phyloP scores from a whole-genome alignment of 805 yeast species.

The Pichia rugopelliculosa region DNA sequence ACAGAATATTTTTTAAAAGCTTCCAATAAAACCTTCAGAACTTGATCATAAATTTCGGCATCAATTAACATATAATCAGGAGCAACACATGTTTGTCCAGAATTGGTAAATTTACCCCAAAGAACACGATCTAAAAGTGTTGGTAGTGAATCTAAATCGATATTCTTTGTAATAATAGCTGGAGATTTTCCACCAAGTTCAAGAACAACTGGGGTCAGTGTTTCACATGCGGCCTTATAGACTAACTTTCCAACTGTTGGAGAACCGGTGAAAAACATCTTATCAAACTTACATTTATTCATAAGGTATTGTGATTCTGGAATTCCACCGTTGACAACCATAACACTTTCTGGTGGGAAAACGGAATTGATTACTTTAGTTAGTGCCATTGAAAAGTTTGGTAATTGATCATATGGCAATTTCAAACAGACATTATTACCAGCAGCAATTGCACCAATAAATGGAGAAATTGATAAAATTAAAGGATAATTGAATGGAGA shows the following conservation, averaged over 20 bases:
- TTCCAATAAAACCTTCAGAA: slow-evolving; percentile 14
- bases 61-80: slow-evolving; percentile 79
- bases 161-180: slow-evolving; percentile 39
- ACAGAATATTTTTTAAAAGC: slow-evolving; percentile 33
- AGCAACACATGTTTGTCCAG: slow-evolving; percentile 90
- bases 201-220: slow-evolving; percentile 68
- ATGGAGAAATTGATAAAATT: slow-evolving; percentile 51
- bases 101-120: slow-evolving; percentile 73
- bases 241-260: slow-evolving; percentile 68
- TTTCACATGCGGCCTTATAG: slow-evolving; percentile 76
- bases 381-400: slow-evolving; percentile 49
- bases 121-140: slow-evolving; percentile 51
- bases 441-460: slow-evolving; percentile 75
- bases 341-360: slow-evolving; percentile 49
- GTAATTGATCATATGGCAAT: slow-evolving; percentile 62
- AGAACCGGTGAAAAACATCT: slow-evolving; percentile 83
- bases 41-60: slow-evolving; percentile 41
- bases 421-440: slow-evolving; percentile 78
- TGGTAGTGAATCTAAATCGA: slow-evolving; percentile 32
- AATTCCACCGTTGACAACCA: slow-evolving; percentile 66
- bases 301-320: slow-evolving; percentile 52
- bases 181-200: slow-evolving; percentile 96
- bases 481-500: slow-evolving; percentile 81
- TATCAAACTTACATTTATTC: slow-evolving; percentile 57
- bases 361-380: slow-evolving; percentile 46